Base-by-base conservation (phyloP, 2,329 filamentous ascomycete genomes). In the Lasiodiplodia citricola region DNA sequence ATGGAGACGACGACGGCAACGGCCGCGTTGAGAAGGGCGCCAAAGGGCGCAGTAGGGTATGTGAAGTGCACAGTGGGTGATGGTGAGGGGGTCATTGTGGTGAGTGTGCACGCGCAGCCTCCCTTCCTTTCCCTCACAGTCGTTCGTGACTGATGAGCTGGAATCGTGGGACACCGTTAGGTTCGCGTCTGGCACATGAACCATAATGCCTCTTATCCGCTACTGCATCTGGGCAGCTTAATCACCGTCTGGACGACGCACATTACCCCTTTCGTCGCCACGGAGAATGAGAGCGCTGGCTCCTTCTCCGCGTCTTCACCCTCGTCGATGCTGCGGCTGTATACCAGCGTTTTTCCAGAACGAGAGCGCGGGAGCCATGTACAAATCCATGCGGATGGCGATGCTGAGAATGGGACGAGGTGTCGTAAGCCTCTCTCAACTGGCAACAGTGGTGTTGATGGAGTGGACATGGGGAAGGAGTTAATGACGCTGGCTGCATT, bases 401-500 rank as follows among this genome's bases (percentile, higher is more conserved):
- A 67, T 83, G 82, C 72, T 85, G 82, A 44, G 76, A 72, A 35
- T 87, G 87, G 14, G 78, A 87, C 23, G 81, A 81, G 5, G 82
- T 81, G 65, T 74, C 75, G 37, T 74, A 78, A 50, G 74, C 44
- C 60, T 0, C 31, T 64, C 3, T n/a, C 18, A 7, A 23, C 23
- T 2, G 23, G 6, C 3, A 31, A 6, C 3, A n/a, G 18, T n/a
- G 28, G 77, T 2, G 75, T 87, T 4, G 76, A 80, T 44, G 31
- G 31, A 35, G 31, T 3, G 41, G 16, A 18, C 16, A 18, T 16
- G 14, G n/a, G 18, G 3, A 21, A 21, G 5, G 83, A 82, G 1
- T 78, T 90, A 13, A 88, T 90, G 84, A 88, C 85, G 3, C 76
- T 90, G 41, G 83, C 83, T 65, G 82, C 81, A 54, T 90, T 87